Conservation (phyloP, 768 basidiomycete genomes). For the Butyriboletus loyo region DNA sequence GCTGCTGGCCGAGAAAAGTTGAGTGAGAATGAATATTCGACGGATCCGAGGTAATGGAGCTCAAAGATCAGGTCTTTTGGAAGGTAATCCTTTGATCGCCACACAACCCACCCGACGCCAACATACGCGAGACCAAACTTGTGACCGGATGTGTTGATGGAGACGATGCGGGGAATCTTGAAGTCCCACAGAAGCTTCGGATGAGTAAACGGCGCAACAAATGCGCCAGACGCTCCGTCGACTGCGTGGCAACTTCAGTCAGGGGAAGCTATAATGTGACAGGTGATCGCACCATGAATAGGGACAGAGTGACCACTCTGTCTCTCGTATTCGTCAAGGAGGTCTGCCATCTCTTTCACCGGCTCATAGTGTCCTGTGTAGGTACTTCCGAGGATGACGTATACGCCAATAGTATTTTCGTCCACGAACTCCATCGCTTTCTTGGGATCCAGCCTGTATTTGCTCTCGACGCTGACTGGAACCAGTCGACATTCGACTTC, state of each 20-base stretch:
- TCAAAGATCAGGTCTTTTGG: slow-evolving; percentile 73
- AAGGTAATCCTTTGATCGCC: slow-evolving; percentile 52
- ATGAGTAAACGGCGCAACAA: slow-evolving; percentile 59
- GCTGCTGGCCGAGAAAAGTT: slow-evolving; percentile 62
- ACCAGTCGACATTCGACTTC: slow-evolving; percentile 66
- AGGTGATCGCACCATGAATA: slow-evolving; percentile 33
- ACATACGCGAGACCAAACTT: slow-evolving; percentile 58
- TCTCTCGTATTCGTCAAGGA: slow-evolving; percentile 57
- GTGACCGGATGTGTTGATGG: slow-evolving; percentile 60
- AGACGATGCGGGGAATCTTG: slow-evolving; percentile 54
- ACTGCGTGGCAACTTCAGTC: slow-evolving; percentile 28
- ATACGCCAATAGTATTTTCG: slow-evolving; percentile 71
- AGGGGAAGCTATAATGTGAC: slow-evolving; percentile 23
- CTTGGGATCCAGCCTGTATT: slow-evolving; percentile 75
- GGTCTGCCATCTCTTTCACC: slow-evolving; percentile 79
- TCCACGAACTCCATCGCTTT: slow-evolving; percentile 63
- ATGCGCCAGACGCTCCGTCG: slow-evolving; percentile 60
- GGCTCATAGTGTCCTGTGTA: slow-evolving; percentile 68
- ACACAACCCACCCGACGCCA: slow-evolving; percentile 65
- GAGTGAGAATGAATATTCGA: slow-evolving; percentile 75
- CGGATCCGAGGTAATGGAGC: slow-evolving; percentile 47
- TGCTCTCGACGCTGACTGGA: slow-evolving; percentile 61
- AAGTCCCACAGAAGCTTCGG: slow-evolving; percentile 61
- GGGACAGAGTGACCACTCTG: slow-evolving; percentile 43
- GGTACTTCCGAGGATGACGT: slow-evolving; percentile 57